Conservation (phyloP, 2,329 filamentous ascomycete genomes). For the Alternaria longipes region DNA sequence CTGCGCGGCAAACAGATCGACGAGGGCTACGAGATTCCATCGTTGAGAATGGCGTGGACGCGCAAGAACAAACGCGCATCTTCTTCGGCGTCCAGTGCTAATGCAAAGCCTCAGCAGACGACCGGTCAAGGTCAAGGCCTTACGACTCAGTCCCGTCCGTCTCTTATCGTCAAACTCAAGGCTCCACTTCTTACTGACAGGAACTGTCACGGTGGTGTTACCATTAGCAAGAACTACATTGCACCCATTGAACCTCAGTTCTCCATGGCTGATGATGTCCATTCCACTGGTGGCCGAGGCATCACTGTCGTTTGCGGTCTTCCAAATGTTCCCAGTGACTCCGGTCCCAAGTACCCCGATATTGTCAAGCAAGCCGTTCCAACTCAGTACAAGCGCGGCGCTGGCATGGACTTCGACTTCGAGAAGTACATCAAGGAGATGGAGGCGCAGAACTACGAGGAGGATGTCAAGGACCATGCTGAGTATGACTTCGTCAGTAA, state of each 20-base stretch:
- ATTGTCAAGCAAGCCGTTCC: background rate
- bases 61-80: slow-evolving; percentile 23
- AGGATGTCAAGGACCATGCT: background rate
- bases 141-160: slow-evolving; percentile 10
- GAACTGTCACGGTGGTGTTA: background rate
- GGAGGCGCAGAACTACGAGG: background rate
- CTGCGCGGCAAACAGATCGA: slow-evolving; percentile 32
- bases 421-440: background rate
- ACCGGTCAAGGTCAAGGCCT: background rate
- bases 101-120: background rate
- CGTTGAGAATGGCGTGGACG: slow-evolving; percentile 37
- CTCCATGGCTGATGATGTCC: background rate
- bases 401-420: background rate
- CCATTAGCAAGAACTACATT: background rate
- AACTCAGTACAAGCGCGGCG: background rate
- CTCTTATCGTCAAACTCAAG: slow-evolving; percentile 23
- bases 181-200: background rate
- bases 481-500: background rate
- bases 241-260: background rate
- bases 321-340: background rate
- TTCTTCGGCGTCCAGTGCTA: slow-evolving; percentile 16
- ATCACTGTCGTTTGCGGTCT: background rate
- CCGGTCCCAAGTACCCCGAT: background rate
- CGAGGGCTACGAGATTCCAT: slow-evolving; percentile 33
- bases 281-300: background rate